phyloP scores from a whole-genome alignment of 2,329 filamentous ascomycete species.

The Fusarium buxicola region DNA sequence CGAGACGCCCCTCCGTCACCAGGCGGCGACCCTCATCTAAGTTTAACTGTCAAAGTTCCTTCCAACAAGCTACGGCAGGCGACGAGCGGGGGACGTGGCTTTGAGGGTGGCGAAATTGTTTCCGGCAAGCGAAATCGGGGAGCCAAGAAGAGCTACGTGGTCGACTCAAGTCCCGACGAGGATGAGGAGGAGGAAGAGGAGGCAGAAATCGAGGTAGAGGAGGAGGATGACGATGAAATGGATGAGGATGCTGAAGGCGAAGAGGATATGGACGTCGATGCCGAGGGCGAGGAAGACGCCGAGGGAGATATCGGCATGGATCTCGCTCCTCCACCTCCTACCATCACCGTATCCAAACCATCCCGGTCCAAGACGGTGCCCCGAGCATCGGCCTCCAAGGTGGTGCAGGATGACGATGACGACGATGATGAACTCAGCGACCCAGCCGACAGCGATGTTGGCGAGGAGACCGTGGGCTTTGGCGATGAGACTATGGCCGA shows the following conservation, averaged over 20 bases:
- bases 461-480: conserved; percentile 53
- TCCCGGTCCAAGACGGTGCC: conserved; percentile 52
- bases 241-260: conserved; percentile 54
- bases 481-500: conserved; percentile 60
- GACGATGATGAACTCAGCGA: conserved; percentile 68
- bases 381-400: conserved; percentile 50
- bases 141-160: conserved; percentile 69
- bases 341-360: conserved; percentile 63
- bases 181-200: conserved; percentile 57
- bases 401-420: conserved; percentile 57
- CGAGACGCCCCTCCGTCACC: conserved; percentile 61
- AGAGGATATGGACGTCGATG: conserved; percentile 55
- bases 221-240: conserved; percentile 56
- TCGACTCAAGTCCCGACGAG: conserved; percentile 65
- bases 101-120: conserved; percentile 60
- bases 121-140: conserved; percentile 65
- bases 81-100: conserved; percentile 56
- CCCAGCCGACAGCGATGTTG: conserved; percentile 61
- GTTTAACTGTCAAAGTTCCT: conserved; percentile 63
- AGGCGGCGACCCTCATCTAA: conserved; percentile 57
- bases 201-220: conserved; percentile 54
- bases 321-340: conserved; percentile 50
- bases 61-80: conserved; percentile 64
- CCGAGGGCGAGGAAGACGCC: conserved; percentile 59
- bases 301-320: conserved; percentile 62